Base-by-base conservation (phyloP, 163 green algal genomes). In the Scenedesmus sp. region DNA sequence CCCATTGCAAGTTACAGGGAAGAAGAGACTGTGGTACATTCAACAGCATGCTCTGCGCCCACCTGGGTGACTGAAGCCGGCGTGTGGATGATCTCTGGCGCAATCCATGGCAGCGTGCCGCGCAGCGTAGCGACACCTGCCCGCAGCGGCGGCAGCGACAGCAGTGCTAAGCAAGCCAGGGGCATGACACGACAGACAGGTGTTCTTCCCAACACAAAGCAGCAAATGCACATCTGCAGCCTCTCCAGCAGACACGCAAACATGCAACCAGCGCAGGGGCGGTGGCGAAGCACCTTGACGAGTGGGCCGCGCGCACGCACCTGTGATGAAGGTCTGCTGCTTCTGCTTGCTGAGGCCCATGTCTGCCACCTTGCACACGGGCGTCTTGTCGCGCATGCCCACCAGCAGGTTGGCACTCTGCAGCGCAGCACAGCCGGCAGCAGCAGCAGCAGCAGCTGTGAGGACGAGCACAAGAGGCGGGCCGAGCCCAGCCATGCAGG, bases 41-140 rank as follows among this genome's bases (percentile, higher is more conserved):
- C 20, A n/a, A n/a, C 16, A 26, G 10, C 53, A 26, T 24, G 10
- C 9, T 24, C 13, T 35, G 24, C 61, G 22, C 61, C 2, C 65
- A 76, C 65, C 65, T 94, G 86, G 37, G 84, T 90, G 22, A 96
- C 93, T 1, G 87, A 83, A 33, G 95, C 89, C 15, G 96, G 96
- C 0, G 93, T 97, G 83, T 94, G 94, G 87, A 98, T 96, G 92
- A 98, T 97, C 90, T 98, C 96, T 12, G 96, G 96, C 0, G 96
- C 96, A 4, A 95, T 98, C 96, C 96, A 98, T 37, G 96, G 96
- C 88, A 98, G 93, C 2, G 96, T 98, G 86, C 96, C 96, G 4
- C 96, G 93, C 90, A 97, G 90, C 53, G 92, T 92, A 26, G 88
- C 90, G 9, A 95, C 92, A 56, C 93, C 93, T 95, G 86, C 49